phyloP scores from a whole-genome alignment of 345 rosid genomes.

The Gossypium longicalyx region DNA sequence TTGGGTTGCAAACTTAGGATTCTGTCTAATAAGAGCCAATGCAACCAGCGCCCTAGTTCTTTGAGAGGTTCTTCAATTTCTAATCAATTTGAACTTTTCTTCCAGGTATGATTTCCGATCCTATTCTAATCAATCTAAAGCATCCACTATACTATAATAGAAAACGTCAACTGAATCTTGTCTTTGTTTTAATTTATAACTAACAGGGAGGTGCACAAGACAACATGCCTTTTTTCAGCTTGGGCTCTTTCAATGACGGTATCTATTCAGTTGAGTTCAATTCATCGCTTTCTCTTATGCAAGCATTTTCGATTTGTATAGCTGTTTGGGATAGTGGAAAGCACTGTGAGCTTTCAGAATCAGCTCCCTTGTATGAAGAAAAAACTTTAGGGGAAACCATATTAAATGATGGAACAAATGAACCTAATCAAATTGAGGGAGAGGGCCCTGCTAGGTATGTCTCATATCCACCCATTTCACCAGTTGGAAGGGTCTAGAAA shows the following conservation, averaged over 20 bases:
- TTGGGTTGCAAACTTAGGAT: slow-evolving; percentile 73
- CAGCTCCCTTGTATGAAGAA: slow-evolving; percentile 20
- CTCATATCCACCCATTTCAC: slow-evolving; percentile 67
- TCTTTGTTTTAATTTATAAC: slow-evolving; percentile 15
- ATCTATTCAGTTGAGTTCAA: slow-evolving; percentile 81
- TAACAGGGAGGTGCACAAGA: slow-evolving; percentile 56
- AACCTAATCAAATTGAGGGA: slow-evolving; percentile 33
- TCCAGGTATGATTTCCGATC: slow-evolving; percentile 38
- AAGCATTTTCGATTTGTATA: slow-evolving; percentile 81
- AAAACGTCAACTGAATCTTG: slow-evolving; percentile 4
- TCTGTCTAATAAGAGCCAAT: slow-evolving; percentile 44
- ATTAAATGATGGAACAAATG: slow-evolving; percentile 25
- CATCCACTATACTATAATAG: background rate
- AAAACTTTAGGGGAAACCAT: slow-evolving; percentile 27
- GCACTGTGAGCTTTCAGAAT: slow-evolving; percentile 25
- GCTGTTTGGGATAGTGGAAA: slow-evolving; percentile 60
- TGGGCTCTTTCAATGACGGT: slow-evolving; percentile 67
- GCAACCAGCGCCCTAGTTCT: slow-evolving; percentile 23
- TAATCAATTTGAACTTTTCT: slow-evolving; percentile 53
- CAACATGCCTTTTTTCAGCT: slow-evolving; percentile 53
- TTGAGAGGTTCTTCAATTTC: slow-evolving; percentile 32
- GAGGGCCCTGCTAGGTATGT: slow-evolving; percentile 49
- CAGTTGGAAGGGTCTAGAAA: slow-evolving; percentile 62
- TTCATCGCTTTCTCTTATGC: slow-evolving; percentile 60
- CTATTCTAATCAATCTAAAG: background rate